phyloP scores from a whole-genome alignment of 345 rosid genomes.

The Hypericum androsaemum region DNA sequence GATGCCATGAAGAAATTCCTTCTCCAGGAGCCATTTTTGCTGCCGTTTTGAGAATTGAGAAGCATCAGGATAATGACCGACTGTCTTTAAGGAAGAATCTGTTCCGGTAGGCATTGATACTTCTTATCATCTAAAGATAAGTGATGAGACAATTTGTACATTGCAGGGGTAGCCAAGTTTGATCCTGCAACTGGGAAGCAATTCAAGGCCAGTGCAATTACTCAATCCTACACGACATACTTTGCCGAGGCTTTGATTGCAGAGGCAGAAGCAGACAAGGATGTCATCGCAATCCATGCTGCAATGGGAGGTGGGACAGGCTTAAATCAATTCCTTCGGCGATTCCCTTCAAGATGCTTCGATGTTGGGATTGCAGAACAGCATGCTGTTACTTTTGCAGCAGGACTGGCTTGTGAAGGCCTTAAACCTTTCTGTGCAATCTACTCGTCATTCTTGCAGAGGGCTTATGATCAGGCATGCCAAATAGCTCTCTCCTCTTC shows the following conservation, averaged over 20 bases:
- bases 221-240: conserved; percentile 25
- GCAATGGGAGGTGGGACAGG: conserved; percentile 59
- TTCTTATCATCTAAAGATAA: too few relatives aligned
- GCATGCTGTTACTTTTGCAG: conserved; percentile 49
- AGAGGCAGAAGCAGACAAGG: conserved; percentile 36
- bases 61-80: too few relatives aligned
- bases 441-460: conserved; percentile 43
- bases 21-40: neutral
- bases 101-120: too few relatives aligned
- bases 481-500: neutral
- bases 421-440: conserved; percentile 47
- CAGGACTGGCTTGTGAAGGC: conserved; percentile 44
- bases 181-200: conserved; percentile 40
- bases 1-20: neutral
- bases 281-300: conserved; percentile 44
- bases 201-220: conserved; percentile 18
- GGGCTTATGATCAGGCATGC: conserved; percentile 43
- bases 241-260: conserved; percentile 39
- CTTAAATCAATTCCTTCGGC: conserved; percentile 31
- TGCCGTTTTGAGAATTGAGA: too few relatives aligned
- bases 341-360: conserved; percentile 32
- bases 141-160: too few relatives aligned
- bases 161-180: conserved; percentile 37
- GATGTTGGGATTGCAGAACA: conserved; percentile 52
- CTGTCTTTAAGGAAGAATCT: too few relatives aligned